These are phyloP conservation scores for Neurospora sublineolata DNA, from an alignment of 495 filamentous ascomycete species.

Conservation along the genomic window DNA sequence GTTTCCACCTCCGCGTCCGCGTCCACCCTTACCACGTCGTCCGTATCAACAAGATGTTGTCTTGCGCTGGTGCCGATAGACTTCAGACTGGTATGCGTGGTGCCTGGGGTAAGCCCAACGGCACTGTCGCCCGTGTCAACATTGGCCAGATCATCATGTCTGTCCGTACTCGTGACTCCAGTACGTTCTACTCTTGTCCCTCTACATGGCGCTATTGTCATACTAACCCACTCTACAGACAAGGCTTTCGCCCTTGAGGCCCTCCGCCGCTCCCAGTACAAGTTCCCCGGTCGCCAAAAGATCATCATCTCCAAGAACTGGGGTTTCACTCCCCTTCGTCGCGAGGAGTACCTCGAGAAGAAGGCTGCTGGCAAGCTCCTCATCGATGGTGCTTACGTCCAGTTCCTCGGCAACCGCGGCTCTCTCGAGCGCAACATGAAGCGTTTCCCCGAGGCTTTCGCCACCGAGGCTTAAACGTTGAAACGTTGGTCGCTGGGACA, in stretches of 20 bases:
- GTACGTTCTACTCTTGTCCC: slow-evolving; percentile 35
- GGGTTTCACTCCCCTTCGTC: slow-evolving; percentile 96
- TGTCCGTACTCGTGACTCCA: slow-evolving; percentile 86
- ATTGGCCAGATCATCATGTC: slow-evolving; percentile 97
- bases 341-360: slow-evolving; percentile 90
- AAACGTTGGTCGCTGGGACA: slow-evolving; percentile 16
- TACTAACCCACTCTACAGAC: slow-evolving; percentile 40
- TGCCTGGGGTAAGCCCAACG: slow-evolving; percentile 98
- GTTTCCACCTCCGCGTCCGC: slow-evolving; percentile 96
- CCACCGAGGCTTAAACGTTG: slow-evolving; percentile 28
- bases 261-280: slow-evolving; percentile 97
- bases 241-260: slow-evolving; percentile 91
- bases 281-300: slow-evolving; percentile 99
- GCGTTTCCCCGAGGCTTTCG: slow-evolving; percentile 87
- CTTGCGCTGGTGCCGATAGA: slow-evolving; percentile 98
- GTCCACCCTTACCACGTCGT: slow-evolving; percentile 99
- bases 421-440: slow-evolving; percentile 74
- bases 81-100: slow-evolving; percentile 99
- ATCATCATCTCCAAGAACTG: slow-evolving; percentile 99
- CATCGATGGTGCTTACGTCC: slow-evolving; percentile 96
- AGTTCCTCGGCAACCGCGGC: slow-evolving; percentile 92
- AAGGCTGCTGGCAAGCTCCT: slow-evolving; percentile 81
- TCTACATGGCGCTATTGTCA: neutral
- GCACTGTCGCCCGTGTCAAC: slow-evolving; percentile 94
- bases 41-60: slow-evolving; percentile 99